Conservation (phyloP, 768 basidiomycete genomes). For the Boletus rubroflammeus region DNA sequence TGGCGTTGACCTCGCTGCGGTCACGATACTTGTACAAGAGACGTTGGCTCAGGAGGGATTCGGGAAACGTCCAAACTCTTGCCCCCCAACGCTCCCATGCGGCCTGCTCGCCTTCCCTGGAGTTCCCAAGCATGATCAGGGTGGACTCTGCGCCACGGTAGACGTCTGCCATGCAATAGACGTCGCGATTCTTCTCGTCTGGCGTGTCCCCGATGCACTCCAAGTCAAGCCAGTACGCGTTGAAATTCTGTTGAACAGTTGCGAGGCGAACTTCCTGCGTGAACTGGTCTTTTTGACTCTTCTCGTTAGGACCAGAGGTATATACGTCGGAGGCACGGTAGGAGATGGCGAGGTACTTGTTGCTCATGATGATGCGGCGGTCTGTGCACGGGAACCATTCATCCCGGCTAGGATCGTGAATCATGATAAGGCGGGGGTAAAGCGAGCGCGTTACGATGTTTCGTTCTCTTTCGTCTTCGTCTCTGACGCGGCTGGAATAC, state of each 20-base stretch:
- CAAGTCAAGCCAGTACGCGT: conserved; percentile 20
- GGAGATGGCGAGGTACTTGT: conserved; percentile 15
- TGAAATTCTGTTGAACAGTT: background rate
- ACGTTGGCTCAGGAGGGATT: too few relatives aligned
- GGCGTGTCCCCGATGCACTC: too few relatives aligned
- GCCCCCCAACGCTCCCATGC: too few relatives aligned
- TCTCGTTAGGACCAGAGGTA: conserved; percentile 1
- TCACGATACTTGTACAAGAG: too few relatives aligned
- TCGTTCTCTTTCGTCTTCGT: background rate
- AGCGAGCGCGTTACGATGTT: conserved; percentile 8
- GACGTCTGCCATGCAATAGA: too few relatives aligned
- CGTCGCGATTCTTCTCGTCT: too few relatives aligned
- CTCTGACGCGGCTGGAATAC: conserved; percentile 4
- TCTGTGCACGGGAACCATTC: conserved; percentile 8
- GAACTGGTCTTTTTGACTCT: conserved; percentile 2
- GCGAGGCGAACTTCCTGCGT: conserved; percentile 4
- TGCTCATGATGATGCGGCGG: background rate
- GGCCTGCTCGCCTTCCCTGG: too few relatives aligned
- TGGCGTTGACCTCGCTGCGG: too few relatives aligned
- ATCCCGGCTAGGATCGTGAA: background rate
- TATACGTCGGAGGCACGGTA: conserved; percentile 12
- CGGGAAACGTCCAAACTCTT: too few relatives aligned
- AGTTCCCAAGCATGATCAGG: too few relatives aligned
- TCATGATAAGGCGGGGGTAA: conserved; percentile 10
- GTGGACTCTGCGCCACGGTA: too few relatives aligned